These are phyloP conservation scores for Ottelia alismoides DNA, from an alignment of 106 monocot genomes.

Conservation along the genomic window DNA sequence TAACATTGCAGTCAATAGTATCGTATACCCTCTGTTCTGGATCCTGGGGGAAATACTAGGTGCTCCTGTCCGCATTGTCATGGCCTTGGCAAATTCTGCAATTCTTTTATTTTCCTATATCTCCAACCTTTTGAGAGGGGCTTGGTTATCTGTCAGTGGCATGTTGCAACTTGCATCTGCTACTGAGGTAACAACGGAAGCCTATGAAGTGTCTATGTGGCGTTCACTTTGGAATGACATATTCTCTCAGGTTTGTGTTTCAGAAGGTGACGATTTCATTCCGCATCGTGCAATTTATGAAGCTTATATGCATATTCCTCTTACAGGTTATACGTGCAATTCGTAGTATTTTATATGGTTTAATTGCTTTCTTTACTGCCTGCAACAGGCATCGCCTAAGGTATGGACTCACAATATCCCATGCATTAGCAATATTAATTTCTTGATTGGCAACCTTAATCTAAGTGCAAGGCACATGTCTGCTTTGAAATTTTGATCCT, in stretches of 20 bases:
- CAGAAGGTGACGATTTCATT: background rate
- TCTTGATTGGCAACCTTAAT: no score
- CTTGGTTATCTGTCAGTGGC: constrained; percentile 45
- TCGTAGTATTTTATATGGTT: constrained; percentile 79
- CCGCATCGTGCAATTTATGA: background rate
- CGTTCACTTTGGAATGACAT: constrained; percentile 91
- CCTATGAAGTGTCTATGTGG: constrained; percentile 72
- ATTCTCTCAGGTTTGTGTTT: constrained; percentile 66
- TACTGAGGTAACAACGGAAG: constrained; percentile 30
- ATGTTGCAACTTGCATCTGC: constrained; percentile 55
- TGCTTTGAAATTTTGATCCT: no score
- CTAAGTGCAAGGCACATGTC: no score
- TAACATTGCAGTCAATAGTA: constrained; percentile 31
- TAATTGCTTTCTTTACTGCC: constrained; percentile 80
- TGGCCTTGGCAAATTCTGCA: constrained; percentile 31
- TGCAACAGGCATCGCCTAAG: constrained; percentile 95
- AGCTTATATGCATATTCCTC: background rate
- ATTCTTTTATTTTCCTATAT: constrained; percentile 22
- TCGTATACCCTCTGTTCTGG: constrained; percentile 66
- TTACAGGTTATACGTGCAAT: constrained; percentile 76
- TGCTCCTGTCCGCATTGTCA: constrained; percentile 47
- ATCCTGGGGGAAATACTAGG: constrained; percentile 44
- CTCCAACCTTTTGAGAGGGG: constrained; percentile 28
- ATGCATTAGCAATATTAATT: no score
- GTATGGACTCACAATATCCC: constrained; percentile 22